Evolutionary conservation across 805 yeast genomes (phyloP), one percentile per base, ranked within the genome.

Genomic region (Schizosaccharomyces cryophilus): DNA sequence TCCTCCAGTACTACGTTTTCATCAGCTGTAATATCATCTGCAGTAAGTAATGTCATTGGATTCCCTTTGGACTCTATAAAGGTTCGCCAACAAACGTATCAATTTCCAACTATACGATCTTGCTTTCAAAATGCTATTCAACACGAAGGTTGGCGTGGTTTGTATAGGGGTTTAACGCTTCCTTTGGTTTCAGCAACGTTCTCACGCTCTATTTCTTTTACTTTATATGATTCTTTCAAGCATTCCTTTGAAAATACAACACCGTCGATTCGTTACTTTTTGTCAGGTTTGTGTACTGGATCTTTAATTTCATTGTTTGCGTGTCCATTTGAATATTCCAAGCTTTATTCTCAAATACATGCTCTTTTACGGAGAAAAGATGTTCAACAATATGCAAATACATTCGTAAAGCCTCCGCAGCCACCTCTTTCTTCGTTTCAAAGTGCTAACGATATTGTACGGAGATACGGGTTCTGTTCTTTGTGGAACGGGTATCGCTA

Each of bases 1-100:
- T 35, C 51, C 11, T 24, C 51, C 9, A 24, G 26, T 2, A 17
- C 2, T 51, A 51, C 56, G 30, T 51, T 51, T 17, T 30, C 38
- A 6, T 45, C 84, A 60, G 85, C 93, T 0, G 84, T 81, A 65
- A 70, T 80, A 0, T 73, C 89, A 1, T 82, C 88, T 0, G 69
- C 83, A 54, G 69, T 77, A 13, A 77, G 88, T 21, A 83, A 88
- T 1, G 73, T 80, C 2, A 76, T 81, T n/a, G 94, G 93, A 21
- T 87, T 82, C 67, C 95, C 95, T 0, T 70, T 87, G 60, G 95
- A 87, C 68, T 83, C 93, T n/a, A 75, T 87, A 63, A 87, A 87
- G 69, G 87, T 95, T 0, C 74, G 95, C 63, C 82, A 85, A 81
- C 95, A 87, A 69, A 84, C 94, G 0, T 83, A 85, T 64, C 75